phyloP scores from a whole-genome alignment of 108 stramenopile species.

The Phaeodactylum tricornutum region DNA sequence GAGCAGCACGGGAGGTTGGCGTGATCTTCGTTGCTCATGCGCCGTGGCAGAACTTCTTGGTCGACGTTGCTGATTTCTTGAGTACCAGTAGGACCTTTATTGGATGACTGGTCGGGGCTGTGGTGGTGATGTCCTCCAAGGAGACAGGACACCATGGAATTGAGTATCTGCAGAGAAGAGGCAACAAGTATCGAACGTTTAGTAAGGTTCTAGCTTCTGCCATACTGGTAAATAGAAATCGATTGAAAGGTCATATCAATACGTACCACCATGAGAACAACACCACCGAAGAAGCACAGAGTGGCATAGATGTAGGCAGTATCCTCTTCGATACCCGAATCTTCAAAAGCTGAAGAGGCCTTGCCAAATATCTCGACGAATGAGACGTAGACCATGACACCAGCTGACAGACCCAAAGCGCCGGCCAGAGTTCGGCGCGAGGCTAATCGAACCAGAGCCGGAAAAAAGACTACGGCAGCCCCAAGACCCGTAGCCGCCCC shows the following conservation, averaged over 20 bases:
- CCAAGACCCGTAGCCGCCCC: conserved; percentile 44
- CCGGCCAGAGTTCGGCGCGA: conserved; percentile 45
- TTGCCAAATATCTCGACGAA: conserved; percentile 82
- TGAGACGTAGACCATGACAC: conserved; percentile 87
- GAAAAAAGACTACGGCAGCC: conserved; percentile 70
- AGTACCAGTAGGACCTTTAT: no score
- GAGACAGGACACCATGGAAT: conserved; percentile 1
- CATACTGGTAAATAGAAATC: no score
- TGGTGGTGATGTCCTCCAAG: conserved; percentile 25
- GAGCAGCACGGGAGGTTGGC: conserved; percentile 8
- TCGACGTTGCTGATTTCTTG: no score
- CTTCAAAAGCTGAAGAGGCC: conserved; percentile 24
- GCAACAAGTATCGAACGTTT: no score
- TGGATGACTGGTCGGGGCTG: conserved; percentile 9
- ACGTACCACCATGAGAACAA: conserved; percentile 47
- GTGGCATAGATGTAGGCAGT: conserved; percentile 40
- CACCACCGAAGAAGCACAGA: conserved; percentile 48
- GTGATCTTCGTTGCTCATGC: neutral
- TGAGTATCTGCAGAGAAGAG: neutral
- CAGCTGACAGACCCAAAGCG: conserved; percentile 70
- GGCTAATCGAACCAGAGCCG: conserved; percentile 46
- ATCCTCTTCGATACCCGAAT: conserved; percentile 19
- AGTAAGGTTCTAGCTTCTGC: no score
- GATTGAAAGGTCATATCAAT: no score
- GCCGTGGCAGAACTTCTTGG: no score